Conservation (phyloP, 306 rosid species). For the Medicago arabica region DNA sequence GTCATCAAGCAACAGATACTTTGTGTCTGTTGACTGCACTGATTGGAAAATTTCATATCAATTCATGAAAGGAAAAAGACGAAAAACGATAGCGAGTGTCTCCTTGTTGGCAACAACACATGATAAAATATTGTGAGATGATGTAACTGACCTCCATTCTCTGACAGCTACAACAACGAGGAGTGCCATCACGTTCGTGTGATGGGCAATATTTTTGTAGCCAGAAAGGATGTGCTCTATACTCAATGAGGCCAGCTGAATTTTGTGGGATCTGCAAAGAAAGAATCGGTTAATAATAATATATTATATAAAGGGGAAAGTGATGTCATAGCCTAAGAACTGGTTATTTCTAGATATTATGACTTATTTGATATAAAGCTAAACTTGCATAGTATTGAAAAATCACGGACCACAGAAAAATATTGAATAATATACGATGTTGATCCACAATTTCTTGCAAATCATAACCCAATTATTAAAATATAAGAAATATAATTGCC, state of each 20-base stretch:
- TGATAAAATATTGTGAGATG: conserved; percentile 23
- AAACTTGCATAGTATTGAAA: no score
- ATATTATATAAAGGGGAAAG: no score
- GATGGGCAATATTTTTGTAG: conserved; percentile 91
- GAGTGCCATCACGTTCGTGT: conserved; percentile 91
- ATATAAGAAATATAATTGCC: no score
- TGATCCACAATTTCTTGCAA: no score
- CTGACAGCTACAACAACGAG: conserved; percentile 99
- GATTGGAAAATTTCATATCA: conserved; percentile 50
- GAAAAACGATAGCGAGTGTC: neutral
- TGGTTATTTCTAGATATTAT: no score
- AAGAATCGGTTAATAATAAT: conserved; percentile 1
- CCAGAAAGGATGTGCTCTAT: conserved; percentile 99
- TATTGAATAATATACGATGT: no score
- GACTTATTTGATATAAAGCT: neutral
- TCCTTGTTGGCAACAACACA: neutral
- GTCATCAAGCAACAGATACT: conserved; percentile 87
- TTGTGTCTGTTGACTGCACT: conserved; percentile 82
- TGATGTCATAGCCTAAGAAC: no score
- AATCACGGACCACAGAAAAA: no score
- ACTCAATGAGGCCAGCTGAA: conserved; percentile 89
- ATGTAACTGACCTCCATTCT: conserved; percentile 90
- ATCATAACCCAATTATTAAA: no score
- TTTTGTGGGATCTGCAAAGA: conserved; percentile 83
- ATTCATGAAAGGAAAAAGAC: conserved; percentile 10